phyloP scores from a whole-genome alignment of 2,329 filamentous ascomycete species.

The Leptographium wingfieldii region DNA sequence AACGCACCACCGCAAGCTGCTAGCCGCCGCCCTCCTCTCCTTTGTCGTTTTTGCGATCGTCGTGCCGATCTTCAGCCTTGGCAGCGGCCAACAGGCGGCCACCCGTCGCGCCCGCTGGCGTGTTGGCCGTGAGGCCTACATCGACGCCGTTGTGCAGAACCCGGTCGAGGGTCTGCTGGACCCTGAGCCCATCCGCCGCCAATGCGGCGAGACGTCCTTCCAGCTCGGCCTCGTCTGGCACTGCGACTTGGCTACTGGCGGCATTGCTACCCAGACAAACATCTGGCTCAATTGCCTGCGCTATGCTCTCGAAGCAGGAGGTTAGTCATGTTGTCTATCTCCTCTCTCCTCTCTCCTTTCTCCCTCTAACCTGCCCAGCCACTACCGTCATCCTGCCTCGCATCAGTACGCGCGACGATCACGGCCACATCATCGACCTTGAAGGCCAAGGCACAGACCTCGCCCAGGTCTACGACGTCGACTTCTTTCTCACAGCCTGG shows the following conservation, averaged over 20 bases:
- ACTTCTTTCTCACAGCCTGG: constrained; percentile 8
- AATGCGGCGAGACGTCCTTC: constrained; percentile 20
- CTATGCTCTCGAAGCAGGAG: constrained; percentile 20
- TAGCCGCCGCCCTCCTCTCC: not conserved
- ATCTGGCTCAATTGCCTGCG: constrained; percentile 24
- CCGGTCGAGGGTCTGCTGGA: constrained; percentile 13
- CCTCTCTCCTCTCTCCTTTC: not conserved
- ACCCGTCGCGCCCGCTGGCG: not conserved
- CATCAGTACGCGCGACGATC: constrained; percentile 11
- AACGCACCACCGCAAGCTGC: not conserved
- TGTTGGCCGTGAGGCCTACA: constrained; percentile 8
- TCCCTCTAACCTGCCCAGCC: not conserved
- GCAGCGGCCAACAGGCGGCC: not conserved
- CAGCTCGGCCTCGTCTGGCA: constrained; percentile 23
- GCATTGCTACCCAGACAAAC: constrained; percentile 23
- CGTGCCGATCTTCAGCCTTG: not conserved
- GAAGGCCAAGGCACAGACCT: constrained; percentile 1
- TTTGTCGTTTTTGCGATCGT: not conserved
- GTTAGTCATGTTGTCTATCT: not conserved
- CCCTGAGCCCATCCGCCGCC: constrained; percentile 7
- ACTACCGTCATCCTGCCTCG: constrained; percentile 11
- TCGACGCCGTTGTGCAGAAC: constrained; percentile 10
- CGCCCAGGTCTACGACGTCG: constrained; percentile 6
- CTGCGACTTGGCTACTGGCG: constrained; percentile 22
- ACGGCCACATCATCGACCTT: constrained; percentile 2